Conservation (phyloP, 1,139 yeast species). For the Geotrichum cucujoidarum region DNA sequence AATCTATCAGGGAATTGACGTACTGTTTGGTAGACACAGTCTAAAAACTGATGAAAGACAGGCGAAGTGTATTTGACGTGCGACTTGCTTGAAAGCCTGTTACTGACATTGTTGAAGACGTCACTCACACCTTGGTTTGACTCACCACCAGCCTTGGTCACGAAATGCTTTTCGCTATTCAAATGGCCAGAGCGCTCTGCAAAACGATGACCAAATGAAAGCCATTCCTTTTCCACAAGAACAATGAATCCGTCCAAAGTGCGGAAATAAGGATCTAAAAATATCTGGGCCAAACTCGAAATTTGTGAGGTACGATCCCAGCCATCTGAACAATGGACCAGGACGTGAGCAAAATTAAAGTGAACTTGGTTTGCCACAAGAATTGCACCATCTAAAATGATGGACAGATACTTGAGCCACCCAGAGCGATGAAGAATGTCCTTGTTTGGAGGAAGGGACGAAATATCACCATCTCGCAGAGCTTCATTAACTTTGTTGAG, state of each 20-base stretch:
- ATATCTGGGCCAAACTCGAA: conserved; percentile 75
- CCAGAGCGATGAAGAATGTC: conserved; percentile 56
- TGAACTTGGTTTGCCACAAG: conserved; percentile 74
- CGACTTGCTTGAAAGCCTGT: conserved; percentile 32
- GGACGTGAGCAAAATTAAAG: conserved; percentile 72
- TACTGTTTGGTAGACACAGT: conserved; percentile 74
- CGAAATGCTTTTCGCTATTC: conserved; percentile 30
- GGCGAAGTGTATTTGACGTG: conserved; percentile 68
- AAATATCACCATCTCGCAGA: conserved; percentile 63
- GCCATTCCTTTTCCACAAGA: conserved; percentile 90
- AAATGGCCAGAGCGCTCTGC: conserved; percentile 76
- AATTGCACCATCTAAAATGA: conserved; percentile 71
- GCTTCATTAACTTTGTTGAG: conserved; percentile 57
- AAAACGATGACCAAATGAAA: conserved; percentile 88
- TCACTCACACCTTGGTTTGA: conserved; percentile 38
- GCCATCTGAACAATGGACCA: conserved; percentile 95
- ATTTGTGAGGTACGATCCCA: conserved; percentile 97
- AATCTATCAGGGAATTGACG: conserved; percentile 67
- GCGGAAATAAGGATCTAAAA: conserved; percentile 85
- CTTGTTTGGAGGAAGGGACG: conserved; percentile 43
- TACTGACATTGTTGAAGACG: conserved; percentile 36
- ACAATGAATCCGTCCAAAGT: conserved; percentile 83
- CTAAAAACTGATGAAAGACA: conserved; percentile 87
- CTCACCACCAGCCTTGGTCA: conserved; percentile 26
- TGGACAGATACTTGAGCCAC: conserved; percentile 73